phyloP scores from a whole-genome alignment of 768 basidiomycete species.

The Mycena belliarum region DNA sequence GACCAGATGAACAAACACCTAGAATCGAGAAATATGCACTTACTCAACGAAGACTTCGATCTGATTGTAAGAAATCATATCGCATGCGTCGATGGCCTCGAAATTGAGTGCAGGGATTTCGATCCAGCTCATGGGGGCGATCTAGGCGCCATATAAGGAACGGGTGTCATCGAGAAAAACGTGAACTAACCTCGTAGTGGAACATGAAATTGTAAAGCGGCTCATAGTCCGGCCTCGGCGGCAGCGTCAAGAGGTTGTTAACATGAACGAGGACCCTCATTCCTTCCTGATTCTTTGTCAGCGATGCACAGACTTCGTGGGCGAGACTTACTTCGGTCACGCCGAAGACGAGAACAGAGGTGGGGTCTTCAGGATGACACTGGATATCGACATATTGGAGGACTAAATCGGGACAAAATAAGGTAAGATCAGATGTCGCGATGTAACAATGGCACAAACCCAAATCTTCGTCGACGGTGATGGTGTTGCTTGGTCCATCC shows the following conservation, averaged over 20 bases:
- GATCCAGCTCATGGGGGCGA: constrained; percentile 16
- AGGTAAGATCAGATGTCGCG: neutral
- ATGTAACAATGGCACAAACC: neutral
- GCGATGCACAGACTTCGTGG: neutral
- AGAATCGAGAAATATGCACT: neutral
- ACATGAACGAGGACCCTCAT: neutral
- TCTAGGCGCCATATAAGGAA: constrained; percentile 4
- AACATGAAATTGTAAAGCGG: neutral
- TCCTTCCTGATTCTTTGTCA: neutral
- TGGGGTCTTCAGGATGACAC: constrained; percentile 11
- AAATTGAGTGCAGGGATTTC: neutral
- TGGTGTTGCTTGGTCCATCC: neutral
- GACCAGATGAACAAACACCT: neutral
- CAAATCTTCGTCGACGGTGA: neutral
- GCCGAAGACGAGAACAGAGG: constrained; percentile 29
- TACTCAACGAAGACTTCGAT: neutral
- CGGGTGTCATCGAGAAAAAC: neutral
- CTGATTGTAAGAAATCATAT: constrained; percentile 7
- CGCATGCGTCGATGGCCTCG: neutral
- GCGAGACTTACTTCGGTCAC: neutral
- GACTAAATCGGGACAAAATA: constrained; percentile 18
- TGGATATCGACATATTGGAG: constrained; percentile 32
- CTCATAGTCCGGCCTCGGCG: neutral
- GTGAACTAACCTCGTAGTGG: neutral
- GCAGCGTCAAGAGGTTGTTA: neutral